phyloP scores from a whole-genome alignment of 805 yeast genomes.

The Candida namnaoensis region DNA sequence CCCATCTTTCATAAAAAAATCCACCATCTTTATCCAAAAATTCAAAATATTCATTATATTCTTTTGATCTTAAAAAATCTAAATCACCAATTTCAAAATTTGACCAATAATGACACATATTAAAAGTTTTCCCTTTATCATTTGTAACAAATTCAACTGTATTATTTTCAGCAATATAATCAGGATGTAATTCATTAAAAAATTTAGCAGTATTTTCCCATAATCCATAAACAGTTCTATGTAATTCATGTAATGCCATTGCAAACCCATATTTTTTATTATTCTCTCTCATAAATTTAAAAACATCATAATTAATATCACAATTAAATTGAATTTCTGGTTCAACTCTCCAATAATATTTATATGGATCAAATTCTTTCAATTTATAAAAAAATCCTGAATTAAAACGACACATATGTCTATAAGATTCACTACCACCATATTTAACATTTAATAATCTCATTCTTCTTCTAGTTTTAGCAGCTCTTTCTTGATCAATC shows the following conservation, averaged over 20 bases:
- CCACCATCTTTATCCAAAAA: conserved; percentile 69
- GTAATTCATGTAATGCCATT: conserved; percentile 63
- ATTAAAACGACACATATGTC: conserved; percentile 85
- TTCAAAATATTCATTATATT: conserved; percentile 62
- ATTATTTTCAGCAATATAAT: conserved; percentile 50
- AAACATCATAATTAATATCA: conserved; percentile 70
- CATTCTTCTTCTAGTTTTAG: conserved; percentile 51
- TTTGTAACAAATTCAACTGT: conserved; percentile 55
- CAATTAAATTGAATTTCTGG: conserved; percentile 68
- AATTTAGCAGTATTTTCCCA: conserved; percentile 60
- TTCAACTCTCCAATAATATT: conserved; percentile 89
- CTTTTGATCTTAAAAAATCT: conserved; percentile 65
- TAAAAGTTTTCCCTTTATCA: conserved; percentile 59
- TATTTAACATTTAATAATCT: conserved; percentile 41
- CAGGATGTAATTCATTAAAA: conserved; percentile 49
- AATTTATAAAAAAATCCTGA: conserved; percentile 76
- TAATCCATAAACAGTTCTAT: conserved; percentile 64
- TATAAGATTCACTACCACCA: conserved; percentile 48
- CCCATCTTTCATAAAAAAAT: conserved; percentile 87
- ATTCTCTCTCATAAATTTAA: conserved; percentile 73
- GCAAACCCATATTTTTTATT: conserved; percentile 70
- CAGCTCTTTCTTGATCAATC: conserved; percentile 72
- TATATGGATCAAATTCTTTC: conserved; percentile 52
- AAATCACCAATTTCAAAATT: conserved; percentile 81
- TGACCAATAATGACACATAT: conserved; percentile 89